A percentile compares a stretch with the other conserved stretches of the same genome.
phyloP scores from a whole-genome alignment of 345 rosid species.

The Raphanus sativus region DNA sequence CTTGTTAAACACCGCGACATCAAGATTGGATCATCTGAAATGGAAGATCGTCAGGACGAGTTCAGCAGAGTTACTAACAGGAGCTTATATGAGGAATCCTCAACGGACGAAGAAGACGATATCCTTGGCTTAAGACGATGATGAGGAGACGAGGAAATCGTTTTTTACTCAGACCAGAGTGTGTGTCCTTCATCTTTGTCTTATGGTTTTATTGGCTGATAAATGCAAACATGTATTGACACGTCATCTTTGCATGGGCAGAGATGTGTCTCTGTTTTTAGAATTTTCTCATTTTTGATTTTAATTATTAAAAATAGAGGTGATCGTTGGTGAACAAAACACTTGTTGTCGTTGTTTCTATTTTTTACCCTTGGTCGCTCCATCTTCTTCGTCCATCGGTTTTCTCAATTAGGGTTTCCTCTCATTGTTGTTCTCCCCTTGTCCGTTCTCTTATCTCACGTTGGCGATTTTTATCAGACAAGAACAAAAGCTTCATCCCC shows the following conservation, averaged over 20 bases:
- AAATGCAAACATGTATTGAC: conserved; percentile 24
- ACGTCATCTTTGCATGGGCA: conserved; percentile 26
- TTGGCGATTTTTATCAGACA: background rate
- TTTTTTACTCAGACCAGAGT: background rate
- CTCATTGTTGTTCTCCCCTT: conserved; percentile 14
- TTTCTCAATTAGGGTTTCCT: conserved; percentile 42
- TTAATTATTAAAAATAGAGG: conserved; percentile 11
- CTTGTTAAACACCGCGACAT: conserved; percentile 74
- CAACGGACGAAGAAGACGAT: conserved; percentile 27
- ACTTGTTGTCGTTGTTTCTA: conserved; percentile 26
- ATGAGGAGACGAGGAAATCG: background rate
- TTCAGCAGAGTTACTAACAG: conserved; percentile 28
- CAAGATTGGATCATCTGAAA: conserved; percentile 42
- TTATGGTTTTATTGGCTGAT: background rate
- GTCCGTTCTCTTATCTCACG: conserved; percentile 7
- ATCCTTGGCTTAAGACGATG: conserved; percentile 13
- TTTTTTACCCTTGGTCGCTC: conserved; percentile 26
- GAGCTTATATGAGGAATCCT: conserved; percentile 25
- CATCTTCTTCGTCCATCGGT: conserved; percentile 26
- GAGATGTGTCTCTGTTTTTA: conserved; percentile 27
- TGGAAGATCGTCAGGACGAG: conserved; percentile 35
- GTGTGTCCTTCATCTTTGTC: background rate
- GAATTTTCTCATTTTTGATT: background rate
- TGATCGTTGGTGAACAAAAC: conserved; percentile 30
- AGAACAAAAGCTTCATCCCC: background rate